Conservation (phyloP, 179 eudicot genomes). For the Spergularia azorica region DNA sequence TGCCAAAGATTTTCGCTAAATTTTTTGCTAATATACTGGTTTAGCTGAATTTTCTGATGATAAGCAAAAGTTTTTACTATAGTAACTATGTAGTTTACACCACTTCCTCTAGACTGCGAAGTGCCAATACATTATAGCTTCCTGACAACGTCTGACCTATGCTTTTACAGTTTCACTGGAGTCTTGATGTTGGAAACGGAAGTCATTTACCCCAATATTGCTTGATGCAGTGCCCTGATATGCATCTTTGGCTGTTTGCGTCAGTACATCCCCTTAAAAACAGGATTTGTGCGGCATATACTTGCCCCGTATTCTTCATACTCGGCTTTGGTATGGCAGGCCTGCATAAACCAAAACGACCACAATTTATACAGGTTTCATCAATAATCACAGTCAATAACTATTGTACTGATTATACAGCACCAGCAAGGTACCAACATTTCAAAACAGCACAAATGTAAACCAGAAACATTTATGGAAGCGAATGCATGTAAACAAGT, state of each 20-base stretch:
- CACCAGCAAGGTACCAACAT: not conserved
- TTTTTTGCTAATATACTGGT: too few relatives aligned
- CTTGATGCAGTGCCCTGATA: conserved; percentile 4
- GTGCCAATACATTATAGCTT: not conserved
- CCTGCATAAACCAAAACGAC: conserved; percentile 42
- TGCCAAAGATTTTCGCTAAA: too few relatives aligned
- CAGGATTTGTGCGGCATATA: conserved; percentile 94
- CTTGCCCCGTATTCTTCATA: conserved; percentile 97
- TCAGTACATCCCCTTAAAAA: conserved; percentile 98
- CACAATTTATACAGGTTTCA: not conserved
- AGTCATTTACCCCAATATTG: conserved; percentile 14
- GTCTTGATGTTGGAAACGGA: conserved; percentile 2
- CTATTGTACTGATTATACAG: not conserved
- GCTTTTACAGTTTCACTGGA: not conserved
- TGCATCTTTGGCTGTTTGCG: not conserved
- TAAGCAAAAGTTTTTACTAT: conserved; percentile 9
- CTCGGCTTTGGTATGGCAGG: conserved; percentile 96
- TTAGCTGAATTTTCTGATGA: too few relatives aligned
- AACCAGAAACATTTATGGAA: too few relatives aligned
- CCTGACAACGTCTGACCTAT: too few relatives aligned
- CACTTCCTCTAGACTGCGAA: conserved; percentile 13
- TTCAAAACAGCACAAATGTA: not conserved
- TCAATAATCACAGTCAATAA: not conserved
- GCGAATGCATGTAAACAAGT: too few relatives aligned
- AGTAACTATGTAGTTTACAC: conserved; percentile 30